Evolutionary conservation across 306 rosid genomes (phyloP), one percentile per base, ranked within the genome.

Genomic region (Aeschynomene evenia): DNA sequence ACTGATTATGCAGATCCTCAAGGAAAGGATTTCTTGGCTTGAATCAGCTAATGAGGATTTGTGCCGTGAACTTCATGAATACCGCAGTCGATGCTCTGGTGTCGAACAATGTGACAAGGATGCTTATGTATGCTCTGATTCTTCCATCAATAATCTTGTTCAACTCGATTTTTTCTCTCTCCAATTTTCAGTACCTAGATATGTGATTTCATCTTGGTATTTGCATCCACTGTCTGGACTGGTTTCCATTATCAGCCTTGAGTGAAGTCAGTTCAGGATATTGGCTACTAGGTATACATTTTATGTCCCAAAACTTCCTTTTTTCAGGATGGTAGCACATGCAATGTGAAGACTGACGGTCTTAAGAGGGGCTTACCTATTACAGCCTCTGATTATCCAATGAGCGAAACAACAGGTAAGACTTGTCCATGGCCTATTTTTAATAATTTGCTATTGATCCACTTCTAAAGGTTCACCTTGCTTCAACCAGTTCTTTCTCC

Each of bases 41-140:
- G 98, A 93, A 85, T 87, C 97, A 80, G 89, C 98, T 70, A 93
- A 93, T 79, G 97, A 88, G 77, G 94, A 90, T 82, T 94, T 93
- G 66, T 85, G 90, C 68, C 85, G 87, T 40, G 97, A 93, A 82
- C 97, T 93, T 84, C 96, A 86, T 65, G 97, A 86, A 77, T 85
- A 75, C 69, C 93, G 91, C 48, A 93, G 86, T 53, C 86, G 86
- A 83, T 82, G 80, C 84, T 76, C 84, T 37, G 71, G 13, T 65
- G 78, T 52, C 54, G 93, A 83, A 57, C 96, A 68, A 59, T 81
- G 77, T 73, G 96, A 85, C 77, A 83, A 86, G 77, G 93, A 85
- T 75, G 66, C 81, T 60, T 91, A 77, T 68, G 96, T 93, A 86
- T 68, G 91, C 55, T 69, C 63, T 68, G 64, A 68, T 52, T 42